phyloP scores from a whole-genome alignment of 805 yeast genomes.

The Lachancea fermentati region DNA sequence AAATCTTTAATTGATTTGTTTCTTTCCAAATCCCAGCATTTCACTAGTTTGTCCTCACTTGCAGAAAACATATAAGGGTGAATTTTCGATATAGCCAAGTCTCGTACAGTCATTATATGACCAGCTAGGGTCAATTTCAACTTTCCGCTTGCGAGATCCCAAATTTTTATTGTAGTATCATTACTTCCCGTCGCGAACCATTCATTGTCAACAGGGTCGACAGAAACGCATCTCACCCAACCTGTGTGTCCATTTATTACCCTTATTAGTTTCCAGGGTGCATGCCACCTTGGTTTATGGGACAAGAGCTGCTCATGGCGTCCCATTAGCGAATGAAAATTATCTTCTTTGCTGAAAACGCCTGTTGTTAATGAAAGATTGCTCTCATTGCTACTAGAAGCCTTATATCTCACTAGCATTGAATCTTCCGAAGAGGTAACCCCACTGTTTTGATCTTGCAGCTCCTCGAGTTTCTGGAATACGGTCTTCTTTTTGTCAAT shows the following conservation, averaged over 20 bases:
- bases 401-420: constrained; percentile 5
- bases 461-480: constrained; percentile 13
- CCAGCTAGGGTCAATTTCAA: constrained; percentile 78
- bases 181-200: constrained; percentile 92
- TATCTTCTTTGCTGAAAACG: constrained; percentile 10
- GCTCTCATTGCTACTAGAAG: constrained; percentile 1
- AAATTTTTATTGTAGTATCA: constrained; percentile 82
- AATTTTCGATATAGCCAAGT: constrained; percentile 61
- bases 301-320: constrained; percentile 17
- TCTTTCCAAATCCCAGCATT: constrained; percentile 94
- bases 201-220: constrained; percentile 74
- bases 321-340: constrained; percentile 17
- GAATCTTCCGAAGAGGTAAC: neutral
- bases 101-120: constrained; percentile 84
- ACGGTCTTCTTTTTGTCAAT: constrained; percentile 20
- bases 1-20: constrained; percentile 78
- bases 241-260: constrained; percentile 89
- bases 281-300: constrained; percentile 40
- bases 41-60: constrained; percentile 86
- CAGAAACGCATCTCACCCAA: constrained; percentile 77
- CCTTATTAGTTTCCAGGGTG: constrained; percentile 65
- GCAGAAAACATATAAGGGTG: constrained; percentile 89
- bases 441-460: neutral
- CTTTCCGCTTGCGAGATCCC: constrained; percentile 76
- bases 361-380: constrained; percentile 7